Base-by-base conservation (phyloP, 176 grass and related monocot species). In the Neostapfia colusana region DNA sequence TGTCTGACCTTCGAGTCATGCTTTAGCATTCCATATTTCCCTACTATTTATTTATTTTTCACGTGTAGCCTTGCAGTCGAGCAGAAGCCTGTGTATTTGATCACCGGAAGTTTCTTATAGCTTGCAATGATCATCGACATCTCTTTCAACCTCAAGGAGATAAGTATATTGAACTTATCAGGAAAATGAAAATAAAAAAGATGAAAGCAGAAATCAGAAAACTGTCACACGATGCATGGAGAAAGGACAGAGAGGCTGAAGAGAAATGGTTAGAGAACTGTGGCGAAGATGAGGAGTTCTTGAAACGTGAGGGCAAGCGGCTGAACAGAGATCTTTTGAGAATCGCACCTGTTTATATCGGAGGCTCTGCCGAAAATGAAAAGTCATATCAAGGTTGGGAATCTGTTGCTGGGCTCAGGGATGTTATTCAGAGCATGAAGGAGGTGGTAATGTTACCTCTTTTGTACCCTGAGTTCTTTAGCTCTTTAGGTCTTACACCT, bases 221-320 rank as follows among this genome's bases (percentile, higher is more conserved):
- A 40, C 25, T 75, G 61, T 94, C 95, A 79, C 86, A 94, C 25
- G 95, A 98, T 80, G 79, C 91, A 8, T 89, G 87, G 79, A 94
- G 84, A 80, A 92, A 90, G 74, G 95, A 98, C 55, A 74, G 79
- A 75, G 95, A 98, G 26, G 86, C 87, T 74, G 95, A 98, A 82
- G 95, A 98, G 77, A 98, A 95, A 84, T 98, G 91, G 91, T 88
- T 98, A 21, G 95, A 98, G 71, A 97, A 97, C 73, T 97, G 95
- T 16, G 95, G 95, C 37, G 95, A 98, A 82, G 91, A 98, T 70
- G 95, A 98, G 70, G 95, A 98, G 75, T 98, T 98, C 81, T 85
- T 98, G 72, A 98, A 94, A 86, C 82, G 91, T 31, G 95, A 98
- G 85, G 90, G 87, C 31, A 98, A 86, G 73, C 85, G 95, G 63